A percentile compares a stretch with the other conserved stretches of the same genome.
phyloP scores from a whole-genome alignment of 2,329 filamentous ascomycete genomes.

The Colletotrichum cuscutae region DNA sequence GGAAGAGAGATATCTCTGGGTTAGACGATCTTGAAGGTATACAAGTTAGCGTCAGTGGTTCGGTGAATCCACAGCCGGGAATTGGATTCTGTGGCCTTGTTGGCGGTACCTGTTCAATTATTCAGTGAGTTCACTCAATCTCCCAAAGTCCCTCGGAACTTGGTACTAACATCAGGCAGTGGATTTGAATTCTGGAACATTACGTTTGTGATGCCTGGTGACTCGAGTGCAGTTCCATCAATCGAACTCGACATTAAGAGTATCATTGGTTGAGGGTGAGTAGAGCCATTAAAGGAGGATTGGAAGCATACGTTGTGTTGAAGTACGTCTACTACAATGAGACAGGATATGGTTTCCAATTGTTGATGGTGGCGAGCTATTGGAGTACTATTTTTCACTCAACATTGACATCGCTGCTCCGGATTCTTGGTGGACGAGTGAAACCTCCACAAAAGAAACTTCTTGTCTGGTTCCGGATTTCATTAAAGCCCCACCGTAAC shows the following conservation, averaged over 20 bases:
- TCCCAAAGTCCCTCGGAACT: no score
- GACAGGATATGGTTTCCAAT: no score
- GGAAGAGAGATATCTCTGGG: slow-evolving; percentile 51
- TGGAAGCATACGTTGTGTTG: no score
- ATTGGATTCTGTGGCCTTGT: slow-evolving; percentile 22
- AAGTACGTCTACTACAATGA: no score
- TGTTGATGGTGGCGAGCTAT: no score
- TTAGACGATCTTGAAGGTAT: slow-evolving; percentile 61
- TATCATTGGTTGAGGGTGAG: neutral
- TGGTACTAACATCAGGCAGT: neutral
- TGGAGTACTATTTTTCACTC: neutral
- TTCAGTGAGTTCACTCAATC: slow-evolving; percentile 1
- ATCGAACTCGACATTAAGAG: neutral
- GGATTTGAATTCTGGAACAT: slow-evolving; percentile 45
- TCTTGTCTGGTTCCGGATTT: neutral
- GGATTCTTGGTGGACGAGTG: neutral
- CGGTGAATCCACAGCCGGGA: slow-evolving; percentile 44
- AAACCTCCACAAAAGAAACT: neutral
- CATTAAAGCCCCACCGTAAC: neutral
- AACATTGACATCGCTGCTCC: neutral
- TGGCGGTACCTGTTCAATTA: slow-evolving; percentile 10
- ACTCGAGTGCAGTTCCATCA: slow-evolving; percentile 35
- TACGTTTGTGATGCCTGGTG: slow-evolving; percentile 51
- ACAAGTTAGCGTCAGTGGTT: slow-evolving; percentile 54
- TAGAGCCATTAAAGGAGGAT: no score